Conservation (phyloP, 2,329 filamentous ascomycete genomes). For the Pseudogymnoascus sp. region DNA sequence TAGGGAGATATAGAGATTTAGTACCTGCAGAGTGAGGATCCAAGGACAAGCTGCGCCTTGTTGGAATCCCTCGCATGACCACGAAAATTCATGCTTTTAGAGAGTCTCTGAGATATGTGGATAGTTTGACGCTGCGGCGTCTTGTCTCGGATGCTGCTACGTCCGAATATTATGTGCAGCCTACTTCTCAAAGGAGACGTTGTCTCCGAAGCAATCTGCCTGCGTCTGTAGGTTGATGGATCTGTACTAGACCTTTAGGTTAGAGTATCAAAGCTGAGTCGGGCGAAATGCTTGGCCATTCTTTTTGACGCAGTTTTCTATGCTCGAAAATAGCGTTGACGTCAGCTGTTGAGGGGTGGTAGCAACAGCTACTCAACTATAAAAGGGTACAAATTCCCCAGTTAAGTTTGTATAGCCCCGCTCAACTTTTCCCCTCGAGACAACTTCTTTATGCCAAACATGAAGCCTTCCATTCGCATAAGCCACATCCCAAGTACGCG, state of each 20-base stretch:
- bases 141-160: neutral
- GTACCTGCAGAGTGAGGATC: no score
- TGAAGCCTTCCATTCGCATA: neutral
- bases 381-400: neutral
- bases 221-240: neutral
- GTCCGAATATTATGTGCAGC: neutral
- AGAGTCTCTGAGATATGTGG: no score
- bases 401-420: neutral
- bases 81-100: no score
- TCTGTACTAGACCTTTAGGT: neutral
- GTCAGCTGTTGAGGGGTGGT: neutral
- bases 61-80: neutral
- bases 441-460: neutral
- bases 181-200: neutral
- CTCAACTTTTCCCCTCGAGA: neutral
- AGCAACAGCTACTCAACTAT: neutral
- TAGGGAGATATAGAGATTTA: no score
- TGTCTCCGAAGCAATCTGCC: neutral
- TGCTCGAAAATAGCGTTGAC: neutral
- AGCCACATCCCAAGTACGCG: conserved; percentile 14
- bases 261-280: neutral
- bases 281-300: neutral
- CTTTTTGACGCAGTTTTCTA: neutral
- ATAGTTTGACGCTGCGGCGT: neutral
- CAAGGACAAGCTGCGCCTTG: neutral